phyloP scores from a whole-genome alignment of 1,284 basidiomycete genomes.

The Papiliotrema terrestris region DNA sequence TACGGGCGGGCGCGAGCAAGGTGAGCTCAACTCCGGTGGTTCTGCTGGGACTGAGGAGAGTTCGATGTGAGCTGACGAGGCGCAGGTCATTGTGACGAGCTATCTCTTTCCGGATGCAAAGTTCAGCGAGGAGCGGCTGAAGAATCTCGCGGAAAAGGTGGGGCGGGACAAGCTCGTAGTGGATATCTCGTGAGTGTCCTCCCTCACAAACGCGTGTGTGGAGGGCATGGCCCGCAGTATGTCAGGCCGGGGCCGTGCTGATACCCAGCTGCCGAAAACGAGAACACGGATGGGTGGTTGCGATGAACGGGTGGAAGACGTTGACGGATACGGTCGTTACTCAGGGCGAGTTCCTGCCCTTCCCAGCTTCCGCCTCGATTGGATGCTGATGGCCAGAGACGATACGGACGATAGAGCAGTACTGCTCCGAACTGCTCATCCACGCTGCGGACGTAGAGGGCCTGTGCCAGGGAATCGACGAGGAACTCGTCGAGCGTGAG shows the following conservation, averaged over 20 bases:
- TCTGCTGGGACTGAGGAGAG: neutral
- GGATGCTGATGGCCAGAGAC: constrained; percentile 18
- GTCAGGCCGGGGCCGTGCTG: neutral
- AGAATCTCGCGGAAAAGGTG: constrained; percentile 61
- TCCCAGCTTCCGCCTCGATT: neutral
- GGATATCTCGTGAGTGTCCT: constrained; percentile 73
- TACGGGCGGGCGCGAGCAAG: constrained; percentile 87
- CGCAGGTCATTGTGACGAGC: constrained; percentile 91
- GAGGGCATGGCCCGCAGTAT: neutral
- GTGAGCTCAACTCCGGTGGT: constrained; percentile 55
- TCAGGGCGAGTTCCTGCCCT: constrained; percentile 58
- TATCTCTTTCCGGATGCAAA: constrained; percentile 81
- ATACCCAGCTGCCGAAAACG: constrained; percentile 73
- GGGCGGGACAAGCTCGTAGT: constrained; percentile 88
- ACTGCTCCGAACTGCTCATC: constrained; percentile 80
- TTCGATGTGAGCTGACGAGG: neutral
- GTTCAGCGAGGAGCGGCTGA: constrained; percentile 73
- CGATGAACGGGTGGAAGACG: constrained; percentile 99
- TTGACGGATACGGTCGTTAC: constrained; percentile 92
- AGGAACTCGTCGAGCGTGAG: constrained; percentile 78
- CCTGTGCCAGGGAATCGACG: constrained; percentile 92
- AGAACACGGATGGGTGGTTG: constrained; percentile 81
- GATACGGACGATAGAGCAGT: constrained; percentile 35
- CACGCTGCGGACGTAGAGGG: constrained; percentile 99
- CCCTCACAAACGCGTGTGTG: neutral